Base-by-base conservation (phyloP, 306 rosid species). In the Prunus mume region DNA sequence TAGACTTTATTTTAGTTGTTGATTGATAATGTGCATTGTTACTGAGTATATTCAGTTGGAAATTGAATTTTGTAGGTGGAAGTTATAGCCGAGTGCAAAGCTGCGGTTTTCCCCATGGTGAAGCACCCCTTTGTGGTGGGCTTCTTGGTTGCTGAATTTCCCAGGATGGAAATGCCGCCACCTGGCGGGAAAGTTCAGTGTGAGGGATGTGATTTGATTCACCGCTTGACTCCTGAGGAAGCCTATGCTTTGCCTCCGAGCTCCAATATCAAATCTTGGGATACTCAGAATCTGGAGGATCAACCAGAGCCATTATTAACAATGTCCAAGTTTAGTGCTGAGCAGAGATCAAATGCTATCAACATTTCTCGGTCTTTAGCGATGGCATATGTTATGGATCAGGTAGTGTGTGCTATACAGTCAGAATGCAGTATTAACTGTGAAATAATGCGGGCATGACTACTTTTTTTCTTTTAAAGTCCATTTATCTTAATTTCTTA, bases 321-420 rank as follows among this genome's bases (percentile, higher is more conserved):
- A 67, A 82, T 84, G 80, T 75, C 58, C 80, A 83, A 78, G 69
- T 86, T 91, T 70, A 89, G 79, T 79, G 84, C 88, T 15, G 96
- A 92, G 80, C 90, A 91, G 80, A 88, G 80, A 71, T 87, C 84
- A 12, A 89, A 79, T 88, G 98, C 97, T 25, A 60, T 90, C 71
- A 90, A 90, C 84, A 90, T 95, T 65, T 85, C 97, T 18, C 91
- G 86, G 70, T 85, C 98, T 81, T 67, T 92, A 18, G 98, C 97
- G 27, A 82, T 89, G 93, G 98, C 97, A 13, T 89, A 95, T 82
- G 96, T 95, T 70, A 92, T 95, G 96, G 98, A 95, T 92, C 98
- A 95, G 98, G 98, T 92, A 77, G 77, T 49, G 74, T 51, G 24
- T 30, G 27, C 3, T 9, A 9, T 2, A 19, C 20, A 3, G 30